Evolutionary conservation across 2,329 filamentous ascomycete genomes (phyloP).

Genomic region (Pseudocercospora fijiensis): DNA sequence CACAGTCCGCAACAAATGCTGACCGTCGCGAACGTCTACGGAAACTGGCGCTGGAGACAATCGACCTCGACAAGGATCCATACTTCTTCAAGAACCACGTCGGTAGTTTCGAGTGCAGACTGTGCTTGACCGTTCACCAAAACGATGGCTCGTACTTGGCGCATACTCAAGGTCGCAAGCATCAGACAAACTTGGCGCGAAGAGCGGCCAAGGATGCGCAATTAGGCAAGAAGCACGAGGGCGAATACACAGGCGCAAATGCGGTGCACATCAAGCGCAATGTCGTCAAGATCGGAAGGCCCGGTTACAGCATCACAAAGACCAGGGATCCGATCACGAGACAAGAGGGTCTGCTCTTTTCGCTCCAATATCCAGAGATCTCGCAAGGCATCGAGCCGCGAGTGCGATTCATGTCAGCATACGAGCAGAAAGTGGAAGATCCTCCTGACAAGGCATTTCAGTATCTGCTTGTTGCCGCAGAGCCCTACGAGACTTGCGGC

Average conservation of each 20-base stretch:
- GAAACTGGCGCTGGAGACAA: slow-evolving; percentile 96
- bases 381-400: slow-evolving; percentile 71
- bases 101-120: slow-evolving; percentile 93
- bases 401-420: slow-evolving; percentile 96
- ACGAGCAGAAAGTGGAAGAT: slow-evolving; percentile 92
- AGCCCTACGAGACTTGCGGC: slow-evolving; percentile 95
- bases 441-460: slow-evolving; percentile 88
- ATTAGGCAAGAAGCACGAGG: slow-evolving; percentile 65
- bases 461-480: slow-evolving; percentile 90
- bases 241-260: slow-evolving; percentile 72
- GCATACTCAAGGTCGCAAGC: slow-evolving; percentile 97
- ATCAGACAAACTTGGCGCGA: slow-evolving; percentile 95
- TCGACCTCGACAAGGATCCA: slow-evolving; percentile 98
- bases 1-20: slow-evolving; percentile 87
- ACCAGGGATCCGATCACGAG: slow-evolving; percentile 82
- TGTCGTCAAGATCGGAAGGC: slow-evolving; percentile 89
- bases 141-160: slow-evolving; percentile 99
- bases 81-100: slow-evolving; percentile 99
- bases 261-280: slow-evolving; percentile 71
- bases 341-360: slow-evolving; percentile 90
- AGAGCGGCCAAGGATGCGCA: slow-evolving; percentile 94
- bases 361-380: slow-evolving; percentile 93
- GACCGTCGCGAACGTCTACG: slow-evolving; percentile 95
- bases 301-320: slow-evolving; percentile 98
- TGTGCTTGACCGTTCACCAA: slow-evolving; percentile 96